A percentile compares a stretch with the other conserved stretches of the same genome.
phyloP scores from a whole-genome alignment of 1,284 basidiomycete genomes.

The Hypsizygus ulmarius region DNA sequence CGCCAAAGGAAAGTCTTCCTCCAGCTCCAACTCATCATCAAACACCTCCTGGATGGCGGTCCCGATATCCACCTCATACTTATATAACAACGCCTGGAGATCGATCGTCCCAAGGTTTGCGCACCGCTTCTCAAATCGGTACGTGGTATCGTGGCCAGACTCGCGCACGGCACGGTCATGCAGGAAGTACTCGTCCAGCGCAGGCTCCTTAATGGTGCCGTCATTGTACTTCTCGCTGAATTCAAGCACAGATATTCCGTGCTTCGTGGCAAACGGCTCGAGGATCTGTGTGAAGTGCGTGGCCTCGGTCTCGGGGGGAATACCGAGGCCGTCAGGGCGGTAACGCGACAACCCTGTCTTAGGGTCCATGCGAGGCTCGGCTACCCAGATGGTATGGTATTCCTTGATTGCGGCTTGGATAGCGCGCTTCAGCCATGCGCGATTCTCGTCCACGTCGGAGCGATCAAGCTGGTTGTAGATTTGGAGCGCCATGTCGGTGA shows the following conservation, averaged over 20 bases:
- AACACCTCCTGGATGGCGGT: slow-evolving; percentile 94
- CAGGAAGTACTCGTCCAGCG: slow-evolving; percentile 94
- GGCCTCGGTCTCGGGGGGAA: slow-evolving; percentile 97
- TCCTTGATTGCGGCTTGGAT: slow-evolving; percentile 98
- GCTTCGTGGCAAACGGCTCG: slow-evolving; percentile 91
- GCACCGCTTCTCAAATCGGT: slow-evolving; percentile 94
- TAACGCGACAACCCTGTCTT: slow-evolving; percentile 93
- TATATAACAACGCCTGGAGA: slow-evolving; percentile 86
- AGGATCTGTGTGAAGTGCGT: slow-evolving; percentile 97
- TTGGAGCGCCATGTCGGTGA: slow-evolving; percentile 97
- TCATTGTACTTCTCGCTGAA: slow-evolving; percentile 97
- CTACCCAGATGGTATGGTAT: slow-evolving; percentile 97
- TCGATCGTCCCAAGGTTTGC: slow-evolving; percentile 97
- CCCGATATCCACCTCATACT: slow-evolving; percentile 94
- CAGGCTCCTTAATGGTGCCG: slow-evolving; percentile 81
- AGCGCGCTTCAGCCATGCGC: slow-evolving; percentile 89
- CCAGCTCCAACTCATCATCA: slow-evolving; percentile 85
- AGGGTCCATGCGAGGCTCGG: slow-evolving; percentile 88
- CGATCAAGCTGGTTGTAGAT: slow-evolving; percentile 96
- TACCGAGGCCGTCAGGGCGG: slow-evolving; percentile 92
- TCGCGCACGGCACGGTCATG: slow-evolving; percentile 95
- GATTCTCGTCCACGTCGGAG: slow-evolving; percentile 79
- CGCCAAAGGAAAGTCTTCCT: slow-evolving; percentile 89
- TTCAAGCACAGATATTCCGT: slow-evolving; percentile 94
- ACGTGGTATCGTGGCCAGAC: slow-evolving; percentile 96